phyloP scores from a whole-genome alignment of 2,329 filamentous ascomycete genomes.

The Ramularia endophylla region DNA sequence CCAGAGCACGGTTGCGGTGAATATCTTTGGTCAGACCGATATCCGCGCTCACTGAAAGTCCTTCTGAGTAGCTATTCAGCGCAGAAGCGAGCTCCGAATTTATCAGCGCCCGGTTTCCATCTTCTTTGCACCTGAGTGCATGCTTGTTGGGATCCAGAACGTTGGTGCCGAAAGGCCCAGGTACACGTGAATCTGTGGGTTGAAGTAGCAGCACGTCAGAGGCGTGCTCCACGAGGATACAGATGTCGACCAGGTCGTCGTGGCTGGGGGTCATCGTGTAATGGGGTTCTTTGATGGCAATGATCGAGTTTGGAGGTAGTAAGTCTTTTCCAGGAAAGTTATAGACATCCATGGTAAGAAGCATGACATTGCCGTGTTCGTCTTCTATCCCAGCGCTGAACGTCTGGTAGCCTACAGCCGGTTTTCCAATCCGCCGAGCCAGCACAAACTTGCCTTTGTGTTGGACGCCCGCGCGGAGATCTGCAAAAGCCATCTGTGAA shows the following conservation, averaged over 20 bases:
- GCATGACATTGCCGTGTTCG: not conserved
- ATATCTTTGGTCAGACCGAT: not conserved
- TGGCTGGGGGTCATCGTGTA: not conserved
- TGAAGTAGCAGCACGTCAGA: not conserved
- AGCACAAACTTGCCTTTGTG: not conserved
- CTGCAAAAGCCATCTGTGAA: not conserved
- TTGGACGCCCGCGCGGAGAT: not conserved
- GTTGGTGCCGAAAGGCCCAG: not conserved
- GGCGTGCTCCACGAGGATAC: not conserved
- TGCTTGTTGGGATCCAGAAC: not conserved
- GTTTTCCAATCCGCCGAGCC: not conserved
- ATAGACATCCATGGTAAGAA: not conserved
- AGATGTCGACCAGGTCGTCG: not conserved
- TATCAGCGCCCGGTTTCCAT: not conserved
- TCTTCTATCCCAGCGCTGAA: not conserved
- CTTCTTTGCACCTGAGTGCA: not conserved
- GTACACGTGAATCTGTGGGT: not conserved
- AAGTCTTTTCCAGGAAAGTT: not conserved
- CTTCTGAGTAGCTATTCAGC: not conserved
- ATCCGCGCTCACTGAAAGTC: not conserved
- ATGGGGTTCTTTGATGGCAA: constrained; percentile 9
- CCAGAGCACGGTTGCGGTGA: constrained; percentile 7
- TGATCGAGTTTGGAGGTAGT: not conserved
- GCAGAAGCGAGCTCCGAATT: not conserved
- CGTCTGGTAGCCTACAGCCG: not conserved